A percentile compares a stretch with the other conserved stretches of the same genome.
phyloP scores from a whole-genome alignment of 805 yeast genomes.

The Pichia occidentalis region DNA sequence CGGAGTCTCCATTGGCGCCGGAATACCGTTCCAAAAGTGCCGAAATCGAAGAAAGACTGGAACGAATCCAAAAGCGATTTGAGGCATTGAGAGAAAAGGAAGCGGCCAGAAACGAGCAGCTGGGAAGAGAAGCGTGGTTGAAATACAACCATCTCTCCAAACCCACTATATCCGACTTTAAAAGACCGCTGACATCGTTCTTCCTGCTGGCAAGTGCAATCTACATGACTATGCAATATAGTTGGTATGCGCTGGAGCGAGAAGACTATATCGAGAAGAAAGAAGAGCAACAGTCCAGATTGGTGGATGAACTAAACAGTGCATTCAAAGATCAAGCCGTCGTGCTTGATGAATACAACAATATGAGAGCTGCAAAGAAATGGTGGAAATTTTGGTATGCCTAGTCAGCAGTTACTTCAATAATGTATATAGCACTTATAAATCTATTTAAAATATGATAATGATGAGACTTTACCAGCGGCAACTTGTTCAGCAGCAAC shows the following conservation, averaged over 20 bases:
- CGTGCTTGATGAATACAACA: slow-evolving; percentile 7
- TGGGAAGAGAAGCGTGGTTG: slow-evolving; percentile 12
- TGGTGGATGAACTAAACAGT: slow-evolving; percentile 24
- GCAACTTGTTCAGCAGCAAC: slow-evolving; percentile 47
- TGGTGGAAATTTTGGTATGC: slow-evolving; percentile 11
- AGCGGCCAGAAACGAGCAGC: slow-evolving; percentile 16
- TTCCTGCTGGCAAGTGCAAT: slow-evolving; percentile 29
- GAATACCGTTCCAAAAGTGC: slow-evolving; percentile 25
- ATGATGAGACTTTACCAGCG: slow-evolving; percentile 43
- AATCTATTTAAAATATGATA: slow-evolving; percentile 10
- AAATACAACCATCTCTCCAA: slow-evolving; percentile 19
- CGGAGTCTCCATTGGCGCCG: slow-evolving; percentile 23
- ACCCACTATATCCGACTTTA: slow-evolving; percentile 29
- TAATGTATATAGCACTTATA: slow-evolving; percentile 18
- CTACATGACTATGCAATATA: slow-evolving; percentile 28
- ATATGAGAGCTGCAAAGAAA: neutral
- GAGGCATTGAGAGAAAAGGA: slow-evolving; percentile 20
- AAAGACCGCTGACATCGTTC: slow-evolving; percentile 28
- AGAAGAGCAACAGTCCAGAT: slow-evolving; percentile 19
- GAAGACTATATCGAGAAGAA: slow-evolving; percentile 24
- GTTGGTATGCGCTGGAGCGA: slow-evolving; percentile 29
- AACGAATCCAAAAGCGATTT: slow-evolving; percentile 22
- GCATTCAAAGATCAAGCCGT: slow-evolving; percentile 23
- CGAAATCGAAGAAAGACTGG: slow-evolving; percentile 24
- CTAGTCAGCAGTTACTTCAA: slow-evolving; percentile 43